Percentiles rank a stretch among this genome's conserved stretches.
Evolutionary conservation across 768 basidiomycete species (phyloP).

Genomic region (Xerocomus potaroensis): DNA sequence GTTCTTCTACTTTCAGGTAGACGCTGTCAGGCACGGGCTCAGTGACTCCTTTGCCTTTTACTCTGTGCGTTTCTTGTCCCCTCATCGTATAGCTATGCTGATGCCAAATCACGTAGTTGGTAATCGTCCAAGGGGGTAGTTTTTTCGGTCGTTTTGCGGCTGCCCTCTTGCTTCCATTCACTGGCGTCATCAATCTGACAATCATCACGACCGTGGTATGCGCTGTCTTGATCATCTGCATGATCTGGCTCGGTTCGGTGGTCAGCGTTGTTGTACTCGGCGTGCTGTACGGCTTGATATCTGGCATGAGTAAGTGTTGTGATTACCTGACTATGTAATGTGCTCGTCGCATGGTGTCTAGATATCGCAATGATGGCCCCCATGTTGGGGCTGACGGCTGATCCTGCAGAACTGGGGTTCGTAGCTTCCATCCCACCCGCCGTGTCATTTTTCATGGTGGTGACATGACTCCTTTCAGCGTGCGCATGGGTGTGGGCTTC

Average conservation of each 20-base stretch:
- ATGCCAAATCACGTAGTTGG: conserved; percentile 32
- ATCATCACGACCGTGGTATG: conserved; percentile 33
- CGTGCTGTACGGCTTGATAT: conserved; percentile 46
- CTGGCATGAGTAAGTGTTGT: conserved; percentile 37
- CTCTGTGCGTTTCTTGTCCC: conserved; percentile 31
- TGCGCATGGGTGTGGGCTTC: conserved; percentile 46
- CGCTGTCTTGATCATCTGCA: conserved; percentile 36
- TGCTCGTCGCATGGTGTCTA: conserved; percentile 5
- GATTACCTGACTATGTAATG: not conserved
- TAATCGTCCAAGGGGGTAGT: conserved; percentile 49
- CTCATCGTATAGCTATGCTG: not conserved
- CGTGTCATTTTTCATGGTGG: conserved; percentile 5
- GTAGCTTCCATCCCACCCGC: not conserved
- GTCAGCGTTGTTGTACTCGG: conserved; percentile 40
- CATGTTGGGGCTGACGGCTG: conserved; percentile 42
- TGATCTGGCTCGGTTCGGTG: conserved; percentile 38
- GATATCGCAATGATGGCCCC: conserved; percentile 41
- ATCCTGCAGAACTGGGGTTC: conserved; percentile 51
- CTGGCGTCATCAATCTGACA: conserved; percentile 44
- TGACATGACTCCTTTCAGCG: conserved; percentile 9
- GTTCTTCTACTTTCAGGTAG: conserved; percentile 55
- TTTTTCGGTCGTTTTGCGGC: conserved; percentile 46
- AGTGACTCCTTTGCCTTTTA: conserved; percentile 47
- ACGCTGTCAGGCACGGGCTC: conserved; percentile 48
- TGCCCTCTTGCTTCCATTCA: conserved; percentile 33